Evolutionary conservation across 2,329 filamentous ascomycete genomes (phyloP).

Genomic region (Colletotrichum nymphaeae): DNA sequence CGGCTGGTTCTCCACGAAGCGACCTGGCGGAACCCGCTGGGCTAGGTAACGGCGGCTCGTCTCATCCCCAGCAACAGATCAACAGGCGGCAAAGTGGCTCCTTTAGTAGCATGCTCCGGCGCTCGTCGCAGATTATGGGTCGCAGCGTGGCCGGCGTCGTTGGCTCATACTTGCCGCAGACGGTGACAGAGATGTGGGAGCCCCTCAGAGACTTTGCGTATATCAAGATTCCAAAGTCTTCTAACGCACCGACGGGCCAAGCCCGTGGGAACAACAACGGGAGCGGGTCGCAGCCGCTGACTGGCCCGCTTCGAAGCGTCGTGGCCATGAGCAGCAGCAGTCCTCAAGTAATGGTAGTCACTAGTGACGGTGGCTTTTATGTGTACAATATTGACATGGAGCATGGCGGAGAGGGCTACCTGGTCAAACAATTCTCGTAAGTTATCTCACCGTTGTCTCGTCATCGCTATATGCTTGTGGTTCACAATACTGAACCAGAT

Average conservation of each 20-base stretch:
- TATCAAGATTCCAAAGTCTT: constrained; percentile 85
- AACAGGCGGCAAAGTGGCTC: constrained; percentile 75
- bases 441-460: constrained; percentile 47
- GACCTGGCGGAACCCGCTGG: constrained; percentile 55
- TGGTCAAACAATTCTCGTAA: constrained; percentile 94
- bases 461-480: not conserved
- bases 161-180: constrained; percentile 90
- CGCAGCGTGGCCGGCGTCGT: constrained; percentile 89
- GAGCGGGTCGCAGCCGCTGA: constrained; percentile 38
- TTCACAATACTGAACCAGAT: not conserved
- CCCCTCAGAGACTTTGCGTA: constrained; percentile 94
- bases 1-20: constrained; percentile 57
- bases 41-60: constrained; percentile 39
- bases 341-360: constrained; percentile 98
- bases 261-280: constrained; percentile 6
- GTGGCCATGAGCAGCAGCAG: constrained; percentile 96
- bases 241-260: constrained; percentile 42
- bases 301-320: constrained; percentile 80
- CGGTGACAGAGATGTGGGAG: constrained; percentile 98
- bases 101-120: constrained; percentile 89
- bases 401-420: constrained; percentile 89
- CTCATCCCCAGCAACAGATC: constrained; percentile 41
- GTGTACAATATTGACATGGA: constrained; percentile 97
- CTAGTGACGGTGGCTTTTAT: constrained; percentile 93
- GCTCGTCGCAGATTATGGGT: constrained; percentile 93